Evolutionary conservation across 164 flowering plant species (phyloP).

Genomic region (Vitis vinifera): DNA sequence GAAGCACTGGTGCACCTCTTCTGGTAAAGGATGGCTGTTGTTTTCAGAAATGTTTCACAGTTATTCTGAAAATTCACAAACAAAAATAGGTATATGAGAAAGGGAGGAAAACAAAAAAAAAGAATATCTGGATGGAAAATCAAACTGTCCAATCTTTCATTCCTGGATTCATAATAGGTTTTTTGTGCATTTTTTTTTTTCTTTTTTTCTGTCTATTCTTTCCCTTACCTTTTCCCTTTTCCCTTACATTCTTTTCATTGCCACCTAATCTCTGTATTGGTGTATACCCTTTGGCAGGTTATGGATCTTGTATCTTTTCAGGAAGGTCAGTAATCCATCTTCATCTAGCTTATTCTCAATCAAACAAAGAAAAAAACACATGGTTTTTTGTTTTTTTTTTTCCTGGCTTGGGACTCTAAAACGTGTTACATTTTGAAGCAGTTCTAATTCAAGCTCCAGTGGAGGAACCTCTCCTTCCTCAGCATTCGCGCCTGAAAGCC

Average conservation of each 20-base stretch:
- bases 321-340: slow-evolving; percentile 53
- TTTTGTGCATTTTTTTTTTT: background rate
- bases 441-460: slow-evolving; percentile 35
- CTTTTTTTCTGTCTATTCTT: background rate
- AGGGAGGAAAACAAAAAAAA: no score
- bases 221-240: no score
- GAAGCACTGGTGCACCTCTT: background rate
- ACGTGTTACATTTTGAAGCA: slow-evolving; percentile 22
- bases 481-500: slow-evolving; percentile 46
- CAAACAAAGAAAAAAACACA: no score
- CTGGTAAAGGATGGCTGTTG: no score
- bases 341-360: background rate
- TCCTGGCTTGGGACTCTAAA: background rate
- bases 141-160: no score
- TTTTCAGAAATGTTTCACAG: no score
- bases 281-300: slow-evolving; percentile 42
- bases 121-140: no score
- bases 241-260: background rate
- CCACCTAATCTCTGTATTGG: slow-evolving; percentile 3
- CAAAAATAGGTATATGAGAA: no score
- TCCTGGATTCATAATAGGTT: no score
- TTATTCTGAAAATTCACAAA: no score
- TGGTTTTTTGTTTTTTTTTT: background rate
- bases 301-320: slow-evolving; percentile 58
- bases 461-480: slow-evolving; percentile 25